phyloP scores from a whole-genome alignment of 345 rosid species.

The Triadica sebifera region DNA sequence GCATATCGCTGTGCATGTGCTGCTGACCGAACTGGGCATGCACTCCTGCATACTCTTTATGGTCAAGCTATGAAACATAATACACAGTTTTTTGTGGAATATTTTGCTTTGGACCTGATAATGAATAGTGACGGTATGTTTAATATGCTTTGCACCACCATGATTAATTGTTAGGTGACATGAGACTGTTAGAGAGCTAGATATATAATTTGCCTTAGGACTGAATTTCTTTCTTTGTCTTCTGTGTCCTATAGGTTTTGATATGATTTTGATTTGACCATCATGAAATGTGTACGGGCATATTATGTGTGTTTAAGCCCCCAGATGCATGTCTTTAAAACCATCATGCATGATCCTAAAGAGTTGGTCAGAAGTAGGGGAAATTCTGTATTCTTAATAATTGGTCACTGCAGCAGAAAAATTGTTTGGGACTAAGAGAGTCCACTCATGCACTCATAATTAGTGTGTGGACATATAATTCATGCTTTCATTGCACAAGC shows the following conservation, averaged over 20 bases:
- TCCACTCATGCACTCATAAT: background rate
- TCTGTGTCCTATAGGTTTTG: background rate
- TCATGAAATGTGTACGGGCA: background rate
- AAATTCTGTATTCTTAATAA: background rate
- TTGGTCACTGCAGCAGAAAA: background rate
- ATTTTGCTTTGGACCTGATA: slow-evolving; percentile 89
- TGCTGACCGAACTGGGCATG: slow-evolving; percentile 98
- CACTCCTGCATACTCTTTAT: slow-evolving; percentile 91
- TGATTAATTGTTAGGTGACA: background rate
- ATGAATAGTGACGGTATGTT: slow-evolving; percentile 79
- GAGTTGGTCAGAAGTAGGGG: background rate
- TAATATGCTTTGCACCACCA: background rate
- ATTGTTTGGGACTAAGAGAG: background rate
- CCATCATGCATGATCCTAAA: background rate
- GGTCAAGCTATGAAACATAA: slow-evolving; percentile 99
- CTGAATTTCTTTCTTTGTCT: background rate
- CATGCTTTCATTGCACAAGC: background rate
- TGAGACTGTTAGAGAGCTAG: background rate
- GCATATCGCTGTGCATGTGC: slow-evolving; percentile 99
- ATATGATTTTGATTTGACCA: background rate
- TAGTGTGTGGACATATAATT: background rate
- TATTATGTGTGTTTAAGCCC: background rate
- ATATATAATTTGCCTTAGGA: background rate
- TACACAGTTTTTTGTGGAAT: slow-evolving; percentile 96
- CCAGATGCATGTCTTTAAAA: background rate